These are phyloP conservation scores for Cercophora samala DNA, from an alignment of 495 filamentous ascomycete species.

Conservation along the genomic window DNA sequence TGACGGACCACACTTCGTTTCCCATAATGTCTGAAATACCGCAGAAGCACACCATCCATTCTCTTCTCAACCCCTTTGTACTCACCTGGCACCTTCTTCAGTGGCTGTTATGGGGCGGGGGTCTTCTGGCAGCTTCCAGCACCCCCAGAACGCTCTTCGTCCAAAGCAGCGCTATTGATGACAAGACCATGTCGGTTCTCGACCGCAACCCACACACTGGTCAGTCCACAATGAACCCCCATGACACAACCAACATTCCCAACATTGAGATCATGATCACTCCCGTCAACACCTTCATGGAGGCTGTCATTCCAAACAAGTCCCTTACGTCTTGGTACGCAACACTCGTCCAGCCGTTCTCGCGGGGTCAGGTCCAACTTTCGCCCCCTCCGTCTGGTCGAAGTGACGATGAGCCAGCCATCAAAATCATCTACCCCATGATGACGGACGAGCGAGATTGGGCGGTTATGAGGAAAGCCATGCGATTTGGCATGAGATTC, in stretches of 20 bases:
- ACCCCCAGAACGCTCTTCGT: conserved; percentile 22
- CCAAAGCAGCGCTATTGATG: conserved; percentile 24
- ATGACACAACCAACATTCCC: conserved; percentile 22
- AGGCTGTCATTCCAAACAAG: conserved; percentile 9
- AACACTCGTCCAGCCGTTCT: conserved; percentile 35
- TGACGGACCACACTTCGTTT: conserved; percentile 26
- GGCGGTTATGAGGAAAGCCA: conserved; percentile 16
- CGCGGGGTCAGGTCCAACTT: conserved; percentile 37
- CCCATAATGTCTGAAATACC: conserved; percentile 28
- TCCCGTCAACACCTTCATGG: conserved; percentile 14
- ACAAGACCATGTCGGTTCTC: conserved; percentile 19
- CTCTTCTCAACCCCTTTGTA: conserved; percentile 11
- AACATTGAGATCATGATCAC: conserved; percentile 32
- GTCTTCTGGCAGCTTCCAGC: conserved; percentile 17
- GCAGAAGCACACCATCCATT: conserved; percentile 25
- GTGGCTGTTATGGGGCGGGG: conserved; percentile 22
- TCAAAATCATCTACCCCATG: conserved; percentile 25
- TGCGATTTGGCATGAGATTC: conserved; percentile 29
- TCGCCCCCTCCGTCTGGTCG: conserved; percentile 9
- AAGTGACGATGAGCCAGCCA: conserved; percentile 23
- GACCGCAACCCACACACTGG: background rate
- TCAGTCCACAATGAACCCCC: conserved; percentile 18
- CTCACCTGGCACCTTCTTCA: conserved; percentile 5
- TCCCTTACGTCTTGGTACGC: conserved; percentile 22
- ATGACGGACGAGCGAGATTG: conserved; percentile 25